A percentile compares a stretch with the other conserved stretches of the same genome.
These are phyloP conservation scores for Geotrichum aggregatum DNA, from an alignment of 1,139 yeast genomes.

Conservation along the genomic window DNA sequence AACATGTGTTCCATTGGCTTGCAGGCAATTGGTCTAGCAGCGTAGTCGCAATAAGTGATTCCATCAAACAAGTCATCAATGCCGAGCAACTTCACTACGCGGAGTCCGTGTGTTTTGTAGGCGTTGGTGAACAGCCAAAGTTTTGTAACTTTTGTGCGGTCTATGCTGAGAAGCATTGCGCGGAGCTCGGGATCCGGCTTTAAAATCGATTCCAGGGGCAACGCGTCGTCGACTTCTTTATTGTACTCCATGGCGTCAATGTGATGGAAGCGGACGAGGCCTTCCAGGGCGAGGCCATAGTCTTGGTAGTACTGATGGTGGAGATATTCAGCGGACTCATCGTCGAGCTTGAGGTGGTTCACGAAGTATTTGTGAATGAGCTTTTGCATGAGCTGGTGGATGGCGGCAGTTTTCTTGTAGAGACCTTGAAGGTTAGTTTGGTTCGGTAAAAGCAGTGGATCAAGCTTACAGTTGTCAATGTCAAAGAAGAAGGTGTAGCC, in stretches of 20 bases:
- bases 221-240: conserved; percentile 80
- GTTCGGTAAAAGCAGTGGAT: neutral
- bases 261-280: conserved; percentile 73
- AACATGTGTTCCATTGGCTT: conserved; percentile 73
- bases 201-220: conserved; percentile 75
- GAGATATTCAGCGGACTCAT: conserved; percentile 69
- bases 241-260: conserved; percentile 89
- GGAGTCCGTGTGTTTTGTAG: conserved; percentile 77
- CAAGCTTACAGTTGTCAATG: conserved; percentile 67
- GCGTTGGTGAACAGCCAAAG: conserved; percentile 94
- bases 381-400: conserved; percentile 83
- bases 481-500: conserved; percentile 71
- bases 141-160: conserved; percentile 47
- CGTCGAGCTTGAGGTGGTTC: conserved; percentile 54
- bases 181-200: conserved; percentile 47
- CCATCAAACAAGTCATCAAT: conserved; percentile 91
- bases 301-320: conserved; percentile 75
- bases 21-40: conserved; percentile 62
- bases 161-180: conserved; percentile 37
- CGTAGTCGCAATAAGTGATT: conserved; percentile 84
- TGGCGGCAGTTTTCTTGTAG: conserved; percentile 65
- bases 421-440: conserved; percentile 37
- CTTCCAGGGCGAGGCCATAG: conserved; percentile 91
- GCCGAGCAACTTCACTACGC: conserved; percentile 71
- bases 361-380: conserved; percentile 80